Percentiles rank a stretch among this genome's conserved stretches.
Conservation (phyloP, 345 rosid genomes). For the Populus ilicifolia region DNA sequence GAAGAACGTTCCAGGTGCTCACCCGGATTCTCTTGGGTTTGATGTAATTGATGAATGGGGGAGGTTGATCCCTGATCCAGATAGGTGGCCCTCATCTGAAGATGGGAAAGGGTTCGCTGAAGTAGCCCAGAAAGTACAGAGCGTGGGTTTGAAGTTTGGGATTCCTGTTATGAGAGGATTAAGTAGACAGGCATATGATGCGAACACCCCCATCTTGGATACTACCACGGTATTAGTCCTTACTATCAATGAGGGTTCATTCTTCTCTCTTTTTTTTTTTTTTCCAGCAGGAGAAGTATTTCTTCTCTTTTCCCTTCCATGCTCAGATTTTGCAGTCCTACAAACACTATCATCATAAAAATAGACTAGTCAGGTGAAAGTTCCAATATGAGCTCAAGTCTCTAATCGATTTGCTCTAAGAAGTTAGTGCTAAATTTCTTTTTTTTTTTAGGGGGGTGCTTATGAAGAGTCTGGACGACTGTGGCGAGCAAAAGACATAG, state of each 20-base stretch:
- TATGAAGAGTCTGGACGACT: constrained; percentile 50
- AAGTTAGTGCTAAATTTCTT: neutral
- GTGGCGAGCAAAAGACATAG: constrained; percentile 82
- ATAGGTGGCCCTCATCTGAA: constrained; percentile 85
- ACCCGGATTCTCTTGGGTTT: constrained; percentile 61
- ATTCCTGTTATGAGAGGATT: constrained; percentile 93
- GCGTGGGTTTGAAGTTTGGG: constrained; percentile 90
- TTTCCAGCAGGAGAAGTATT: too few relatives aligned
- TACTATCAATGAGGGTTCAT: neutral
- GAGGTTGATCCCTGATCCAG: constrained; percentile 73
- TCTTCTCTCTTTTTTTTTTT: neutral
- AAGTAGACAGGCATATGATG: constrained; percentile 83
- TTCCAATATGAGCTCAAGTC: neutral
- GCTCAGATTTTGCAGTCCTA: too few relatives aligned
- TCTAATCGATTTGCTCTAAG: neutral
- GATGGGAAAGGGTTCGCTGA: constrained; percentile 73
- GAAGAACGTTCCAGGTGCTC: constrained; percentile 69
- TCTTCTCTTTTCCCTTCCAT: neutral
- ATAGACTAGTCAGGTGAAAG: neutral
- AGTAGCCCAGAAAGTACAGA: constrained; percentile 71
- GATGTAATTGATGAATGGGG: constrained; percentile 99
- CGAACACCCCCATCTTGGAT: constrained; percentile 71
- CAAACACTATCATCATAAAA: neutral
- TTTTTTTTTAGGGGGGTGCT: constrained; percentile 50
- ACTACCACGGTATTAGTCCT: constrained; percentile 37